A percentile compares a stretch with the other conserved stretches of the same genome.
Evolutionary conservation across 1,139 yeast genomes (phyloP).

Genomic region (Sugiyamaella japonica): DNA sequence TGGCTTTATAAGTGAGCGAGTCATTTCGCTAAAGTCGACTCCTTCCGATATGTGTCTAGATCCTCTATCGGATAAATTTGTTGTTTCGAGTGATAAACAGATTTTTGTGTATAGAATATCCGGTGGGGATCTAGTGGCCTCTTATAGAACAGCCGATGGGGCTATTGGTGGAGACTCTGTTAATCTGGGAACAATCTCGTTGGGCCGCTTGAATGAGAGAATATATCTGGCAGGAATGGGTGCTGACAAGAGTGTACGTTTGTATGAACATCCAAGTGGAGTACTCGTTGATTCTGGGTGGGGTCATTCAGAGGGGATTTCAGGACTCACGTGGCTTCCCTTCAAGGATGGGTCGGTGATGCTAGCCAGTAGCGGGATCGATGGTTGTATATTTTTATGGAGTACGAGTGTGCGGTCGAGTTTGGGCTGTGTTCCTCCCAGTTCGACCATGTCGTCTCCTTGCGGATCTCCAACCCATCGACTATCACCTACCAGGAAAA

Average conservation of each 20-base stretch:
- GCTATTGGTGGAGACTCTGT: conserved; percentile 32
- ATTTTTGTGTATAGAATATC: conserved; percentile 45
- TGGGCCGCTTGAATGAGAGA: conserved; percentile 27
- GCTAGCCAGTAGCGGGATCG: conserved; percentile 35
- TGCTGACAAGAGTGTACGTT: conserved; percentile 58
- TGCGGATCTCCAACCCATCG: neutral
- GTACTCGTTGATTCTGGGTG: conserved; percentile 52
- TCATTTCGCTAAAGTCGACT: conserved; percentile 52
- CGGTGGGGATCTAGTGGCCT: conserved; percentile 43
- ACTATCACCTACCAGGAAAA: conserved; percentile 27
- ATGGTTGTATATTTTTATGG: conserved; percentile 38
- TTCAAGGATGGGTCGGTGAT: conserved; percentile 29
- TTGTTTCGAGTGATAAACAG: conserved; percentile 54
- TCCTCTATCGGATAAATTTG: conserved; percentile 40
- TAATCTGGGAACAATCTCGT: conserved; percentile 31
- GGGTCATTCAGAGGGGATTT: conserved; percentile 65
- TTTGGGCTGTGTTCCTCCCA: neutral
- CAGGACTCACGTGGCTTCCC: conserved; percentile 43
- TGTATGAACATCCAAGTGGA: conserved; percentile 50
- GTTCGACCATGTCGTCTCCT: neutral
- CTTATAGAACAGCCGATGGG: conserved; percentile 44
- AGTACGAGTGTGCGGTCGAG: conserved; percentile 11
- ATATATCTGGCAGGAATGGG: conserved; percentile 46
- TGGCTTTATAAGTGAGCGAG: conserved; percentile 45
- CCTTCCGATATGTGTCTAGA: conserved; percentile 45